Percentiles rank a stretch among this genome's conserved stretches.
These are phyloP conservation scores for Penicillium sclerotigenum DNA, from an alignment of 2,329 filamentous ascomycete species.

Conservation along the genomic window DNA sequence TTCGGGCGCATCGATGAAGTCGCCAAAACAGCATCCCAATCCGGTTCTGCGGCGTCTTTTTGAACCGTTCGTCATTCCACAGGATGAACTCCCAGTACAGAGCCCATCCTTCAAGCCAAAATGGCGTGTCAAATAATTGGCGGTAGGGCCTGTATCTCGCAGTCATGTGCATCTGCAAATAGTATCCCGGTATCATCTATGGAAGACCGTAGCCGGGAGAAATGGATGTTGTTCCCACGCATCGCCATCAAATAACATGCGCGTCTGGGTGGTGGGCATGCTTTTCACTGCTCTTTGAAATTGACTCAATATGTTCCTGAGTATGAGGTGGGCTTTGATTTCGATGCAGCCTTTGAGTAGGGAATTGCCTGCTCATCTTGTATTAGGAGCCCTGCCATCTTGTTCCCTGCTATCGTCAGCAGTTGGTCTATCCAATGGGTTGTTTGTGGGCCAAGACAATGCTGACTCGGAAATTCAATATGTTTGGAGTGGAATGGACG, in stretches of 20 bases:
- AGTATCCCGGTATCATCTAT: slow-evolving; percentile 56
- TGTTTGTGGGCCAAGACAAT: slow-evolving; percentile 34
- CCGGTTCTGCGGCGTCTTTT: slow-evolving; percentile 50
- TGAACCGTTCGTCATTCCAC: slow-evolving; percentile 55
- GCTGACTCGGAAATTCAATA: slow-evolving; percentile 31
- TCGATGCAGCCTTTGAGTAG: not conserved
- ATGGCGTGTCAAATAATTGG: slow-evolving; percentile 54
- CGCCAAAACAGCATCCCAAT: slow-evolving; percentile 61
- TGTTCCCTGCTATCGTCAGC: slow-evolving; percentile 56
- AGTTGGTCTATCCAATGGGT: slow-evolving; percentile 54
- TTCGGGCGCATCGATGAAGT: slow-evolving; percentile 60
- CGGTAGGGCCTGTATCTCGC: slow-evolving; percentile 51
- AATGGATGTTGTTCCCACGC: slow-evolving; percentile 54
- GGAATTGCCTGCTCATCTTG: not conserved
- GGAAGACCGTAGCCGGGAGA: slow-evolving; percentile 60
- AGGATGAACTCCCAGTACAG: slow-evolving; percentile 62
- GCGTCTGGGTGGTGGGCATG: slow-evolving; percentile 59
- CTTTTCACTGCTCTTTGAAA: slow-evolving; percentile 56
- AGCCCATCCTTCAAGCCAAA: slow-evolving; percentile 59
- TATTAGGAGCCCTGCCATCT: slow-evolving; percentile 46
- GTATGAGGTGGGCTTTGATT: slow-evolving; percentile 39
- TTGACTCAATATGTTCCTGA: slow-evolving; percentile 57
- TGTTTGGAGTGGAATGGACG: slow-evolving; percentile 33
- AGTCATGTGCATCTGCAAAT: slow-evolving; percentile 49
- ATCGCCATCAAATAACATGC: slow-evolving; percentile 61